Conservation (phyloP, 305 asterid genomes). For the Petunia hybrid region DNA sequence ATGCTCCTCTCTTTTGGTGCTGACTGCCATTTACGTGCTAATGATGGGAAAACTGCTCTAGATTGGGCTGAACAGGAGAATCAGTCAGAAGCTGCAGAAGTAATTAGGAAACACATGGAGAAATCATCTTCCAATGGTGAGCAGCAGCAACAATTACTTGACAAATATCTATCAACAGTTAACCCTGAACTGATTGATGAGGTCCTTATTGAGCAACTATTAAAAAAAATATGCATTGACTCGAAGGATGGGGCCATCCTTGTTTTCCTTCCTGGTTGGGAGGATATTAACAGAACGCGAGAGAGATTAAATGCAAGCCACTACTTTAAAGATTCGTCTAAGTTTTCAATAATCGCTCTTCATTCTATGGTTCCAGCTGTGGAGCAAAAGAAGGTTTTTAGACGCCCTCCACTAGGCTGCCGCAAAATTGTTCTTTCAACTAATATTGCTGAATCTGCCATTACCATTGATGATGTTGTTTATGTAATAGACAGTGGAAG, state of each 20-base stretch:
- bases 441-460: slow-evolving; percentile 95
- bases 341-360: slow-evolving; percentile 66
- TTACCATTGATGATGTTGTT: slow-evolving; percentile 95
- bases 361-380: slow-evolving; percentile 89
- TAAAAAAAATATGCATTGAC: slow-evolving; percentile 77
- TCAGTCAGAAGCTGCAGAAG: slow-evolving; percentile 68
- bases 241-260: slow-evolving; percentile 87
- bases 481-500: slow-evolving; percentile 94
- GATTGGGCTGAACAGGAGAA: slow-evolving; percentile 72
- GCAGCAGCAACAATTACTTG: slow-evolving; percentile 68
- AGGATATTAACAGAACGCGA: slow-evolving; percentile 78
- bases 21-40: slow-evolving; percentile 61
- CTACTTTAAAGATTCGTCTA: slow-evolving; percentile 68
- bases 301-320: slow-evolving; percentile 68
- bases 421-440: slow-evolving; percentile 94
- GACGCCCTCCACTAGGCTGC: slow-evolving; percentile 72
- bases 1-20: slow-evolving; percentile 90
- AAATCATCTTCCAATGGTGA: slow-evolving; percentile 49
- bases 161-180: slow-evolving; percentile 69
- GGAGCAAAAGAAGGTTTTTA: slow-evolving; percentile 91
- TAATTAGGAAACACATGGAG: slow-evolving; percentile 65
- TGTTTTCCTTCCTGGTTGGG: slow-evolving; percentile 98
- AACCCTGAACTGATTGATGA: slow-evolving; percentile 79
- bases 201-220: slow-evolving; percentile 82
- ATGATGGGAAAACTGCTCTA: slow-evolving; percentile 73